Conservation (phyloP, 768 basidiomycete genomes). For the Termitomyces sp. region DNA sequence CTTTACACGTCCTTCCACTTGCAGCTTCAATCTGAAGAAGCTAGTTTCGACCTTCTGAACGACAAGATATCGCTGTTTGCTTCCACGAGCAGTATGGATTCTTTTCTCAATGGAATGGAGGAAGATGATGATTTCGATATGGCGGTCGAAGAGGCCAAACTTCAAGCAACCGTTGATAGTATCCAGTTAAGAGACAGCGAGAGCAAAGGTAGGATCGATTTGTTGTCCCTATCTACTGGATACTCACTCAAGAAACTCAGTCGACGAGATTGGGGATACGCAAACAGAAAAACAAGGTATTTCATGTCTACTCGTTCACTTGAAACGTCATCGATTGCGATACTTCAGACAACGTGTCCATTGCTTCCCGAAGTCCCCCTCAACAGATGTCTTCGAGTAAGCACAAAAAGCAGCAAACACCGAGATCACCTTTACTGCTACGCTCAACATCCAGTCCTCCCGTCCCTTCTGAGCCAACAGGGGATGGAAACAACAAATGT, state of each 20-base stretch:
- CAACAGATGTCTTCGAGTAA: neutral
- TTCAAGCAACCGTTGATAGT: conserved; percentile 13
- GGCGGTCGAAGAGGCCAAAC: conserved; percentile 19
- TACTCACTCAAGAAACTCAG: neutral
- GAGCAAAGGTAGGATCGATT: neutral
- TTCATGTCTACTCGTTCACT: neutral
- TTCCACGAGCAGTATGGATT: conserved; percentile 23
- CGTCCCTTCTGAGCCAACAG: neutral
- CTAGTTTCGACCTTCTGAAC: conserved; percentile 45
- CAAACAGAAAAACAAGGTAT: neutral
- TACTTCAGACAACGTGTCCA: neutral
- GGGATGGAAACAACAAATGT: neutral
- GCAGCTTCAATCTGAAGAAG: conserved; percentile 38
- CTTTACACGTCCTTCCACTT: conserved; percentile 42
- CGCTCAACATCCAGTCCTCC: neutral
- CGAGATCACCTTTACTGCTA: neutral
- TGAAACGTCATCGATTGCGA: neutral
- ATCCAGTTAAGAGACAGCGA: conserved; percentile 5
- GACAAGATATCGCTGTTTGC: conserved; percentile 45
- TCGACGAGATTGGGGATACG: neutral
- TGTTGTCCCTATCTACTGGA: neutral
- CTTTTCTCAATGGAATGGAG: conserved; percentile 27
- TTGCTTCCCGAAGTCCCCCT: neutral
- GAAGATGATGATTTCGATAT: conserved; percentile 38
- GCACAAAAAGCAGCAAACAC: neutral